Evolutionary conservation across 805 yeast species (phyloP), one percentile per base, ranked within the genome.

Genomic region (Saturnispora halmiae): DNA sequence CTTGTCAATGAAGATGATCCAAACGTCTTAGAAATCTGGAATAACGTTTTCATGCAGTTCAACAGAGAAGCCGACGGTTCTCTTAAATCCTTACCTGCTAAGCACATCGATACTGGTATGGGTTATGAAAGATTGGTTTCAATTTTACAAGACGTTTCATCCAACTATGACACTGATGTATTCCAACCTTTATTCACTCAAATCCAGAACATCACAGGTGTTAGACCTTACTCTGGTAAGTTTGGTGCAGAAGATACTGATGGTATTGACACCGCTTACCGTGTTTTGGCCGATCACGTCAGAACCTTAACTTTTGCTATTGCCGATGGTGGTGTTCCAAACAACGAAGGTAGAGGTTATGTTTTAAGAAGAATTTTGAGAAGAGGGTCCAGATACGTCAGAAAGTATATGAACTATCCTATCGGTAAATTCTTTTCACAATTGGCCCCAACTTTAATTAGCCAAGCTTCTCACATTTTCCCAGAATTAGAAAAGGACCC

Each of bases 321-420:
- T 45, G 84, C 95, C 30, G 99, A 92, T 63, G 99, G 99, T 56
- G 99, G 98, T 58, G 96, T 92, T 43, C 99, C 99, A 58, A 92
- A 92, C 67, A 92, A 88, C 58, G 98, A 92, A 60, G 99, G 99
- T 54, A 82, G 98, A 67, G 99, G 99, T 54, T 92, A 92, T 58
- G 99, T 92, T 33, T 69, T 92, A 61, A 81, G 99, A 69, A 82
- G 99, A 70, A 88, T 92, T 52, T 70, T 92, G 56, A 82, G 99
- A 71, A 82, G 99, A 71, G 99, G 98, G 56, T 85, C 96, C 30
- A 82, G 98, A 65, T 92, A 85, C 57, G 96, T 82, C 34, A 82
- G 97, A 64, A 92, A 92, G 67, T 88, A 92, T 68, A 79, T 92
- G 82, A 79, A 85, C 64, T 90, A 84, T 57, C 96, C 95, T 48